Evolutionary conservation across 169 alveolate genomes (phyloP).

Genomic region (Perkinsus chesapeaki): DNA sequence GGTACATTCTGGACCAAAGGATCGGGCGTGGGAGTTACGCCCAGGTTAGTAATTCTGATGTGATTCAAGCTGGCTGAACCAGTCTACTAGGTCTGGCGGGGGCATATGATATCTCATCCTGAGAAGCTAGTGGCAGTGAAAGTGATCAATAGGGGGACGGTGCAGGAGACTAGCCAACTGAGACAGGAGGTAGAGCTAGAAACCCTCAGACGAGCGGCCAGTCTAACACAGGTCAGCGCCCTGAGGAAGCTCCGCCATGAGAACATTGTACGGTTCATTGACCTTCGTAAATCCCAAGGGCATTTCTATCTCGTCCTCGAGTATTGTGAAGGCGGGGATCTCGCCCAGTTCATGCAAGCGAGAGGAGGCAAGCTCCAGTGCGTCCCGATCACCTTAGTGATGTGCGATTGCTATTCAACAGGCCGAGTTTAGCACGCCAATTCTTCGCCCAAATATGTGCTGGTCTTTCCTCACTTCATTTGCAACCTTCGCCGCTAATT

Average conservation of each 20-base stretch:
- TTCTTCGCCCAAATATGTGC: background rate
- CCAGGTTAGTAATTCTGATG: constrained; percentile 14
- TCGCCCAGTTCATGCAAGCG: background rate
- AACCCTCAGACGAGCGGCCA: background rate
- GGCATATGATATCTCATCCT: background rate
- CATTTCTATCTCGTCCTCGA: constrained; percentile 19
- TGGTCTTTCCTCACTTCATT: constrained; percentile 14
- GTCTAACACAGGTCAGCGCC: background rate
- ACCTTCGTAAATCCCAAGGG: constrained; percentile 10
- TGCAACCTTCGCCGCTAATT: background rate
- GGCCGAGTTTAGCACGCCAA: background rate
- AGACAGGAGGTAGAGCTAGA: constrained; percentile 24
- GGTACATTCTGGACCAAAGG: constrained; percentile 18
- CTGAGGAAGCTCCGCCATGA: constrained; percentile 14
- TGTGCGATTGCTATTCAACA: background rate
- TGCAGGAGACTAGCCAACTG: constrained; percentile 33
- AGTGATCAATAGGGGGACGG: constrained; percentile 25
- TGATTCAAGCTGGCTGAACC: no score
- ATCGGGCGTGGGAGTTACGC: constrained; percentile 24
- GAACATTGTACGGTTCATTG: constrained; percentile 18
- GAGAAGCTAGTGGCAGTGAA: constrained; percentile 13
- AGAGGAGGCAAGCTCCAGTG: background rate
- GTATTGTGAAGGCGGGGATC: constrained; percentile 24
- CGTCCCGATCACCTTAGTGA: background rate
- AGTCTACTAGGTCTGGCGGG: background rate